Percentiles rank a stretch among this genome's conserved stretches.
phyloP scores from a whole-genome alignment of 768 basidiomycete genomes.

The Rhodotorula babjevae region DNA sequence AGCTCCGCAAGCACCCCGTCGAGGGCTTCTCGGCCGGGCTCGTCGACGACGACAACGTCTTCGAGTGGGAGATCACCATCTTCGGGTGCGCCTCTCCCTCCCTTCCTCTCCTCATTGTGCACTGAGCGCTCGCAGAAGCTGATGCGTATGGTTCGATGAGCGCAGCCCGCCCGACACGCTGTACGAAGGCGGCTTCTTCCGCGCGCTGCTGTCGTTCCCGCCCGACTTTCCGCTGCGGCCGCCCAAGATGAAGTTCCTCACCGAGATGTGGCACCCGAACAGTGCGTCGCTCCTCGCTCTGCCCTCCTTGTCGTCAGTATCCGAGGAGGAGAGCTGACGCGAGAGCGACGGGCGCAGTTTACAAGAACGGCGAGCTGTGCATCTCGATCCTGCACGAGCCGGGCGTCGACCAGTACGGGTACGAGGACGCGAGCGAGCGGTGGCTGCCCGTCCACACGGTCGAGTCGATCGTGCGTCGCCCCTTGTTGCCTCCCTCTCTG shows the following conservation, averaged over 20 bases:
- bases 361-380: slow-evolving; percentile 49
- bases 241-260: slow-evolving; percentile 70
- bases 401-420: slow-evolving; percentile 88
- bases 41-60: slow-evolving; percentile 88
- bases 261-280: slow-evolving; percentile 54
- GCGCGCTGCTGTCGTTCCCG: slow-evolving; percentile 83
- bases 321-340: neutral
- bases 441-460: slow-evolving; percentile 98
- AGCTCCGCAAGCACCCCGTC: slow-evolving; percentile 86
- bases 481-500: neutral
- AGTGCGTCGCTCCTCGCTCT: slow-evolving; percentile 41
- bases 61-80: slow-evolving; percentile 70
- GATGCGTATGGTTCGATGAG: neutral
- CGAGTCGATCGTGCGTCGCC: slow-evolving; percentile 75
- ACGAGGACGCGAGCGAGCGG: slow-evolving; percentile 92
- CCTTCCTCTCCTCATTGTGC: no score
- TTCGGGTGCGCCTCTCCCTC: slow-evolving; percentile 36
- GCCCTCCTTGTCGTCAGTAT: neutral
- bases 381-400: slow-evolving; percentile 73
- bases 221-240: slow-evolving; percentile 79
- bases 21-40: slow-evolving; percentile 98
- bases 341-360: slow-evolving; percentile 42
- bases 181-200: slow-evolving; percentile 96
- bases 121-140: no score
- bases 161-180: slow-evolving; percentile 82